Evolutionary conservation across 176 grass and related monocot genomes (phyloP).

Genomic region (Chloris gayana): DNA sequence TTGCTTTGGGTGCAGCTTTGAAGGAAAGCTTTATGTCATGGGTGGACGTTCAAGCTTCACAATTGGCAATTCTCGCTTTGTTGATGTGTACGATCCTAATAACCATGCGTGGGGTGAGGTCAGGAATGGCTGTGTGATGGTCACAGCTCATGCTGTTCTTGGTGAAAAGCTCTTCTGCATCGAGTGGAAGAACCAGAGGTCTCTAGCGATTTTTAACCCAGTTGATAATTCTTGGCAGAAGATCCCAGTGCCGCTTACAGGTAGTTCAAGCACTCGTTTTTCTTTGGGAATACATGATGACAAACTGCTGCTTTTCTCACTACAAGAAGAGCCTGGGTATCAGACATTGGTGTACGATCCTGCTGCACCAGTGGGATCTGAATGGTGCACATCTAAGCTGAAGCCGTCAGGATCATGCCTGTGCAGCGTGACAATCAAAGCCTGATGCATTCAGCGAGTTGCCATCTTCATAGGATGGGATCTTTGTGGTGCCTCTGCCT

Average conservation of each 20-base stretch:
- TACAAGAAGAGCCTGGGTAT: slow-evolving; percentile 61
- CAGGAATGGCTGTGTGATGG: slow-evolving; percentile 93
- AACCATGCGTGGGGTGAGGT: slow-evolving; percentile 60
- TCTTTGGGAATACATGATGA: slow-evolving; percentile 61
- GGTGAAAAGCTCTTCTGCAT: slow-evolving; percentile 76
- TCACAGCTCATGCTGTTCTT: slow-evolving; percentile 70
- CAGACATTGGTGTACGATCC: slow-evolving; percentile 83
- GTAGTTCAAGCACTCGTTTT: slow-evolving; percentile 70
- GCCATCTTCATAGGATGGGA: slow-evolving; percentile 14
- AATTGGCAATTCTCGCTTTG: slow-evolving; percentile 75
- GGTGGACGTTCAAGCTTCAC: slow-evolving; percentile 90
- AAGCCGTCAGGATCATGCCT: slow-evolving; percentile 64
- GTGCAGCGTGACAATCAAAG: slow-evolving; percentile 78
- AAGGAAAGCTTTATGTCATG: slow-evolving; percentile 87
- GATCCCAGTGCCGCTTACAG: slow-evolving; percentile 67
- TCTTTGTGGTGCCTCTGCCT: background rate
- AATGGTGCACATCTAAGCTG: slow-evolving; percentile 74
- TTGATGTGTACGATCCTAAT: slow-evolving; percentile 70
- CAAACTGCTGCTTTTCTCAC: slow-evolving; percentile 77
- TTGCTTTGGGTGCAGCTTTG: slow-evolving; percentile 82
- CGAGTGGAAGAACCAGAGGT: slow-evolving; percentile 90
- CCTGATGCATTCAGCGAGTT: slow-evolving; percentile 35
- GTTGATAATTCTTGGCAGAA: slow-evolving; percentile 70
- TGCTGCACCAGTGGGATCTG: slow-evolving; percentile 51
- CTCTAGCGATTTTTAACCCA: slow-evolving; percentile 66